Conservation (phyloP, 768 basidiomycete genomes). For the Boletus rex-veris region DNA sequence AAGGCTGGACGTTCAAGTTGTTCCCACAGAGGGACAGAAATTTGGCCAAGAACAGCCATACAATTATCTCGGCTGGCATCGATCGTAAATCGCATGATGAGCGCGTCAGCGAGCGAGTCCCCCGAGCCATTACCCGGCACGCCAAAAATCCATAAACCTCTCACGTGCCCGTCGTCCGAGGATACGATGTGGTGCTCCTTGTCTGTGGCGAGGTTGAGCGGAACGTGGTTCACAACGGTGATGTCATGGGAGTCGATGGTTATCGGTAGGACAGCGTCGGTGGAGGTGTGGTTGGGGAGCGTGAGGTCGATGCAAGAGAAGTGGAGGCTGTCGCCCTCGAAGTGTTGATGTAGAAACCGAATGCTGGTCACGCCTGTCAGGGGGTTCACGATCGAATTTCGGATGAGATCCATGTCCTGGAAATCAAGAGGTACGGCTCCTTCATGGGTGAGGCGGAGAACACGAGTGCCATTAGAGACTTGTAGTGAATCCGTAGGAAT, state of each 20-base stretch:
- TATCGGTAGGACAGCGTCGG: neutral
- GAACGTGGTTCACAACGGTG: neutral
- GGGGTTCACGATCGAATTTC: neutral
- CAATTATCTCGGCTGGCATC: neutral
- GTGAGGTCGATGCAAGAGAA: neutral
- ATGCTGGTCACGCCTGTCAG: neutral
- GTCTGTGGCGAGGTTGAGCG: too few species aligned
- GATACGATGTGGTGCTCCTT: neutral
- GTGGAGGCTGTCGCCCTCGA: neutral
- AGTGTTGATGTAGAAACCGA: neutral
- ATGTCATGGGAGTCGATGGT: neutral
- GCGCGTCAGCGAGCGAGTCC: too few species aligned
- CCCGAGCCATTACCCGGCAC: neutral
- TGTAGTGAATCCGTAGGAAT: neutral
- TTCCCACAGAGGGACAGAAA: neutral
- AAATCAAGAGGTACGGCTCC: neutral
- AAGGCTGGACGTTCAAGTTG: too few species aligned
- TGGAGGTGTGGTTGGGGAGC: neutral
- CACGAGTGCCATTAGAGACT: too few species aligned
- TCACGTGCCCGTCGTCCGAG: conserved; percentile 1
- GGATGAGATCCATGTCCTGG: neutral
- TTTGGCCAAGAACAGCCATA: neutral
- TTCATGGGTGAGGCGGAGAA: conserved; percentile 2
- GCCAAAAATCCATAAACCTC: neutral
- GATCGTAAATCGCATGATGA: neutral